Evolutionary conservation across 2,329 filamentous ascomycete species (phyloP).

Genomic region (Cladophialophora immunda): DNA sequence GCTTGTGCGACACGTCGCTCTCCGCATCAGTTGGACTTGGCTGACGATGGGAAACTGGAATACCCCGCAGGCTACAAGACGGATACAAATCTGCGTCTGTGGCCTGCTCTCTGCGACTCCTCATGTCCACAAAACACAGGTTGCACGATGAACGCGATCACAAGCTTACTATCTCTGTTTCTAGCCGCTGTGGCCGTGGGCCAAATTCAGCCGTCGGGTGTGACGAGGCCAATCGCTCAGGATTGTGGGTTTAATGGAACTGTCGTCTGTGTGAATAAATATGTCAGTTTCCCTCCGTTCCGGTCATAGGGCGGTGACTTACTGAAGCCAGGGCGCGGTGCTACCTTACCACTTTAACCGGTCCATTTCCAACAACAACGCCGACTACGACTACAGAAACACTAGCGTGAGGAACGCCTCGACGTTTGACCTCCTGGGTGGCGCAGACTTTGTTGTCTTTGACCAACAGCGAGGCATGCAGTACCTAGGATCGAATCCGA

Average conservation of each 20-base stretch:
- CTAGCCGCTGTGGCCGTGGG: constrained; percentile 33
- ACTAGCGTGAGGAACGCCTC: constrained; percentile 48
- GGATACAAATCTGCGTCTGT: constrained; percentile 4
- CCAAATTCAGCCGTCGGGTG: constrained; percentile 41
- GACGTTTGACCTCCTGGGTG: constrained; percentile 44
- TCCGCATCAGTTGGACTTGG: constrained; percentile 9
- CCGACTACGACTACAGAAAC: constrained; percentile 43
- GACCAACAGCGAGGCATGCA: constrained; percentile 48
- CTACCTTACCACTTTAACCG: constrained; percentile 52
- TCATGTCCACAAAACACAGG: not conserved
- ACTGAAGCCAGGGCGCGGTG: constrained; percentile 35
- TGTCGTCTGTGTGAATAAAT: constrained; percentile 51
- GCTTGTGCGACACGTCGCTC: not conserved
- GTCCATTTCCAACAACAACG: constrained; percentile 41
- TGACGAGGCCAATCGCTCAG: constrained; percentile 44
- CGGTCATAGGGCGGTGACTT: not conserved
- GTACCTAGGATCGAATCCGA: constrained; percentile 49
- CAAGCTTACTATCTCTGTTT: constrained; percentile 13
- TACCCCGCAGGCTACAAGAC: constrained; percentile 17
- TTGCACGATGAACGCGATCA: constrained; percentile 21
- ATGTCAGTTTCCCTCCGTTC: constrained; percentile 41
- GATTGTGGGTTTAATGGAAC: constrained; percentile 43
- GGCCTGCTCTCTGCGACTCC: not conserved
- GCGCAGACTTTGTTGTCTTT: constrained; percentile 51
- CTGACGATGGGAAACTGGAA: constrained; percentile 6